phyloP scores from a whole-genome alignment of 441 rosid species.

The Dalechampia spathulata region DNA sequence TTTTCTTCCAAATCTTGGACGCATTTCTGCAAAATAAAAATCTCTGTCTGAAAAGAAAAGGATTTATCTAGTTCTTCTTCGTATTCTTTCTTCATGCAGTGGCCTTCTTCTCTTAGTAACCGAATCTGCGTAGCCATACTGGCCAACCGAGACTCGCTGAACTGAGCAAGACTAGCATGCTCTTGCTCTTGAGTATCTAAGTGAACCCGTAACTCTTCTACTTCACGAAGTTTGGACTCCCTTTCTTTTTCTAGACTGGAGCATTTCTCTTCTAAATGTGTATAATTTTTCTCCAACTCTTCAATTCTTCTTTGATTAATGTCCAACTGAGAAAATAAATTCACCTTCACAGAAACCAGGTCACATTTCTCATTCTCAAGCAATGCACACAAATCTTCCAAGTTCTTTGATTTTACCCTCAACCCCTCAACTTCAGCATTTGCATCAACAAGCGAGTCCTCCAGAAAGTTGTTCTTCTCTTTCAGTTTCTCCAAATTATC shows the following conservation, averaged over 20 bases:
- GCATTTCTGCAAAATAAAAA: constrained; percentile 61
- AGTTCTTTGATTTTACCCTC: constrained; percentile 43
- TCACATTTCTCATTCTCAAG: constrained; percentile 58
- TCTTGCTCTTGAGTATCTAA: constrained; percentile 49
- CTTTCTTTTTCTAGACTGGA: constrained; percentile 51
- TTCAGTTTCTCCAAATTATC: constrained; percentile 53
- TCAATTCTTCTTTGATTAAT: constrained; percentile 39
- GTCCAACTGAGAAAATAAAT: constrained; percentile 50
- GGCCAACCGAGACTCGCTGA: constrained; percentile 35
- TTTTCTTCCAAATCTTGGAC: constrained; percentile 58
- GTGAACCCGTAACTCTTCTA: constrained; percentile 40
- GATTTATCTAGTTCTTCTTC: constrained; percentile 61
- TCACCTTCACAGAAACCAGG: constrained; percentile 41
- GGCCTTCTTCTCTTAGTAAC: constrained; percentile 48
- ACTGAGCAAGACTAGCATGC: constrained; percentile 36
- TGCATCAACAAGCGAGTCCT: constrained; percentile 59
- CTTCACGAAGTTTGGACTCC: constrained; percentile 41
- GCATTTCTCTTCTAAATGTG: constrained; percentile 39
- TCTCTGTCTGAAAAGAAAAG: constrained; percentile 49
- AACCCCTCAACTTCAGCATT: constrained; percentile 63
- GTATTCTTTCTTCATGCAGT: constrained; percentile 44
- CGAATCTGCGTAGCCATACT: constrained; percentile 48
- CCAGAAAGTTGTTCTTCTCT: constrained; percentile 57
- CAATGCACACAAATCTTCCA: constrained; percentile 50
- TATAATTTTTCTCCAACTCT: constrained; percentile 42